Evolutionary conservation across 768 basidiomycete genomes (phyloP), one percentile per base, ranked within the genome.

Genomic region (Leccinum sublutescens): DNA sequence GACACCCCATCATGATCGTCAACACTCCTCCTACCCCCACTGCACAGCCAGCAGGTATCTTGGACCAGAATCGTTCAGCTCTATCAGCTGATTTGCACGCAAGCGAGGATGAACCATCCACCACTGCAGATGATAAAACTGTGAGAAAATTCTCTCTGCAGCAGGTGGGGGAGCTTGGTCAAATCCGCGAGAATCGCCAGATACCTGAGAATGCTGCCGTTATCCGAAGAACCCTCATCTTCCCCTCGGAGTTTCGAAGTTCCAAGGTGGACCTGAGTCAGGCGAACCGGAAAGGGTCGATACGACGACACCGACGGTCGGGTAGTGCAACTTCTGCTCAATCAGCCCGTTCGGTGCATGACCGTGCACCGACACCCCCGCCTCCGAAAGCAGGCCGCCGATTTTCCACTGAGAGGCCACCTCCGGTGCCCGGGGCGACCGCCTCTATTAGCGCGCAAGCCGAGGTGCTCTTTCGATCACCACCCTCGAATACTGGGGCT

Each of bases 331-430:
- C 71, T 19, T 83, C 81, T 25, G 85, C 83, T 12, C 75, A 79
- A 17, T 93, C 91, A 0, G 83, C 75, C 64, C 85, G 87, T 57
- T 92, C 91, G 47, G 79, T 92, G 29, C 86, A 89, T 64, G 92
- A 93, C 64, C 87, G 91, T 54, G 87, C 78, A 12, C 91, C 91
- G 11, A 93, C 92, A 8, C 91, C 91, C n/a, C 92, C 91, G 17
- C 92, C 92, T 33, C 85, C 88, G 14, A 83, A 83, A 62, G 76
- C 82, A 5, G 63, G 72, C 33, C 81, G 81, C 61, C 83, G 88
- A 38, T 90, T 91, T 75, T 88, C 89, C 21, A 78, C 75, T 58
- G 86, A 87, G 64, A 76, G 76, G 38, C 81, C 86, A 3, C 89
- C 89, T 47, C 90, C 90, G 10, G 78, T 91, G 36, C 89, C 90